Evolutionary conservation across 78 protist genomes (phyloP), one percentile per base, ranked within the genome.

Genomic region (Bodo saltans): DNA sequence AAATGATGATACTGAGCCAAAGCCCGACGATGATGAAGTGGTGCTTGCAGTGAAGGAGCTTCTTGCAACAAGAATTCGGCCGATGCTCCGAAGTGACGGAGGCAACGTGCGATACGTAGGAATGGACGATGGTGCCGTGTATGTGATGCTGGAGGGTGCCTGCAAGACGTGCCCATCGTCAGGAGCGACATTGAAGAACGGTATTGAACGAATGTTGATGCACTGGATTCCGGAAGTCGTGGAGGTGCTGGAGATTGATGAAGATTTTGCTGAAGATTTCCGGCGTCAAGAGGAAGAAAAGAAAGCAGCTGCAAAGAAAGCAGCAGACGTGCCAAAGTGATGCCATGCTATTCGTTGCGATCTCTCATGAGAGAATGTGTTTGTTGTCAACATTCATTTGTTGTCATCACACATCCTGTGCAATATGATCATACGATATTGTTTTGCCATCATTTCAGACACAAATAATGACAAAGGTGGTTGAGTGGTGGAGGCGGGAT

Each of bases 151-250:
- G 41, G 89, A 89, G 60, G 94, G 93, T 29, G 85, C 93, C 12
- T 89, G 92, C 71, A 71, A 83, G 40, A 74, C 89, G 21, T 92
- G 93, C 73, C 88, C 91, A 8, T 85, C 89, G 39, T 80, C 91
- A 39, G 79, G 84, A 38, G 94, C 90, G 4, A 93, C 96, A n/a
- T 85, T 93, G 38, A 92, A 93, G 78, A 78, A 80, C 47, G 96
- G 96, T 38, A 92, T 93, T 67, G 96, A 93, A 79, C 90, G 90
- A 78, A 93, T 93, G 96, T 52, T 93, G 68, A 91, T 89, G 92
- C 96, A 93, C 83, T 93, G 91, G 88, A 90, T 93, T 30, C 92
- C 94, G 4, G 96, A 93, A 87, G 96, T 90, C 39, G 78, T 40
- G n/a, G 87, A n/a, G 21, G 93, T 87, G 21, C 73, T 68, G 42